These are phyloP conservation scores for Aureobasidium pullulans DNA, from an alignment of 2,329 filamentous ascomycete genomes.

Conservation along the genomic window DNA sequence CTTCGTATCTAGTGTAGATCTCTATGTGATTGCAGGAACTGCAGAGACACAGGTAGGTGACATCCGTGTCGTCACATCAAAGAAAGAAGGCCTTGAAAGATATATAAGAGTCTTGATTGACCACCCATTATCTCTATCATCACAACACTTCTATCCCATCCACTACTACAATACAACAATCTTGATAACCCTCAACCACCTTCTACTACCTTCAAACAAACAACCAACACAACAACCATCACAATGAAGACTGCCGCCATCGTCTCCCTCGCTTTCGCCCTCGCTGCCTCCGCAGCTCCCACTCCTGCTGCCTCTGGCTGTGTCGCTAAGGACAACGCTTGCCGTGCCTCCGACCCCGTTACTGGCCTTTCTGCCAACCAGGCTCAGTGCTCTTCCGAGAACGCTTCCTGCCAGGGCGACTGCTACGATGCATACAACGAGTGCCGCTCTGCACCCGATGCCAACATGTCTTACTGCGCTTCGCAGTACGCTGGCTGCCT, in stretches of 20 bases:
- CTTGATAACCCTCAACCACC: not conserved
- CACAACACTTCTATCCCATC: not conserved
- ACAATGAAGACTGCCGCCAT: slow-evolving; percentile 11
- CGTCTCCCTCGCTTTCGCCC: slow-evolving; percentile 1
- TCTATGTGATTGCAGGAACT: not conserved
- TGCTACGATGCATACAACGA: not conserved
- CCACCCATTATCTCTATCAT: slow-evolving; percentile 3
- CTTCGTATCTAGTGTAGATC: slow-evolving; percentile 10
- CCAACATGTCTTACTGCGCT: slow-evolving; percentile 3
- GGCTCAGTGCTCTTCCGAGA: slow-evolving; percentile 7
- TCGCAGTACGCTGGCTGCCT: slow-evolving; percentile 1
- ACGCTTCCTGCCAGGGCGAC: slow-evolving; percentile 6
- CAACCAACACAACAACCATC: not conserved
- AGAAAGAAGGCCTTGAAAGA: not conserved
- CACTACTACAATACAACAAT: not conserved
- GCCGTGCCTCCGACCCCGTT: not conserved
- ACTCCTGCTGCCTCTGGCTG: not conserved
- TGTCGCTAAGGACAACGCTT: not conserved
- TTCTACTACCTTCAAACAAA: not conserved
- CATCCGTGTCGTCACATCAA: not conserved
- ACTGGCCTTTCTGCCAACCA: not conserved
- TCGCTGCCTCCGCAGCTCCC: slow-evolving; percentile 11
- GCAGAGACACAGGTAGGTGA: not conserved
- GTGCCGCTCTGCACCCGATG: not conserved
- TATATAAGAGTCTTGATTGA: slow-evolving; percentile 7